phyloP scores from a whole-genome alignment of 1,139 yeast genomes.

The Taphrina wiesneri region DNA sequence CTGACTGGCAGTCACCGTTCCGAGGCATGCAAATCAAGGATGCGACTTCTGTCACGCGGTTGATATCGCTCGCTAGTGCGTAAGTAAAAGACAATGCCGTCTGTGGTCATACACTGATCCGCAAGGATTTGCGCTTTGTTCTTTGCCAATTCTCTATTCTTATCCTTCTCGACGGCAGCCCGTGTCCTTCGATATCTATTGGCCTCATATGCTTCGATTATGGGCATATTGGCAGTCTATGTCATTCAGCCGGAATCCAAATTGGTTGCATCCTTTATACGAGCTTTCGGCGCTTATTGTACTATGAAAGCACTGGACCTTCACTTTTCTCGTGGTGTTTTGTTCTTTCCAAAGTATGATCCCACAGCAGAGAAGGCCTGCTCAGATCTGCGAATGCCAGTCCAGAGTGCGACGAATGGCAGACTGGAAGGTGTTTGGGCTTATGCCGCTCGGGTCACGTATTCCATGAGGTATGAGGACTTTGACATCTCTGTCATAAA shows the following conservation, averaged over 20 bases:
- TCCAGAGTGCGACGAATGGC: background rate
- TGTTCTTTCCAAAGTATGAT: constrained; percentile 6
- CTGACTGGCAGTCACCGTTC: background rate
- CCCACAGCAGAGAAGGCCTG: constrained; percentile 7
- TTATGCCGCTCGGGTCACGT: constrained; percentile 24
- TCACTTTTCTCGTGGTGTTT: constrained; percentile 10
- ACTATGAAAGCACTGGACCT: constrained; percentile 27
- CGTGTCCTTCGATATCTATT: background rate
- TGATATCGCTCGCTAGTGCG: constrained; percentile 11
- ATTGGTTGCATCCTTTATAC: constrained; percentile 9
- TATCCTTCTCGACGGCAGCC: background rate
- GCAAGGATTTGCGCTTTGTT: background rate
- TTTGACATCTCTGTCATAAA: constrained; percentile 32
- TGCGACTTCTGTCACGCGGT: background rate
- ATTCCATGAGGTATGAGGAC: constrained; percentile 32
- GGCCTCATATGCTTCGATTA: constrained; percentile 8
- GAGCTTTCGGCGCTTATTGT: constrained; percentile 12
- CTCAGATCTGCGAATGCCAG: constrained; percentile 11
- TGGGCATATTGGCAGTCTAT: constrained; percentile 10
- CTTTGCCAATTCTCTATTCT: constrained; percentile 17
- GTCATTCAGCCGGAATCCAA: constrained; percentile 23
- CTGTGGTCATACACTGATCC: background rate
- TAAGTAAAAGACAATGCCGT: background rate
- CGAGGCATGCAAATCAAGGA: background rate
- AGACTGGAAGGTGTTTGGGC: background rate